Conservation (phyloP, 2,329 filamentous ascomycete genomes). For the Penicillium paneum region DNA sequence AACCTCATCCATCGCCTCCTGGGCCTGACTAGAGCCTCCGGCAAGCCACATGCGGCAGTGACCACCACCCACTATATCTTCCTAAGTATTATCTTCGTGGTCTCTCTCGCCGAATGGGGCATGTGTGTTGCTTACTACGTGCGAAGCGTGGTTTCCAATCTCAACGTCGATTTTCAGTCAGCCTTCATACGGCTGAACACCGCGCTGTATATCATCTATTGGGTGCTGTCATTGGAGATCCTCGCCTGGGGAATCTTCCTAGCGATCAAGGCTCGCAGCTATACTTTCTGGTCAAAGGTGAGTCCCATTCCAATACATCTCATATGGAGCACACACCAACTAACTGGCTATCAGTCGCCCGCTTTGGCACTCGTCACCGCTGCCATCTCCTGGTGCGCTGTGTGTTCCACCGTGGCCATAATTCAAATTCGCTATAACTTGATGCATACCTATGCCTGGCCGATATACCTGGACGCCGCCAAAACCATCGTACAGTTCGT, state of each 20-base stretch:
- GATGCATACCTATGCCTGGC: not conserved
- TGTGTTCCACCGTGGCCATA: conserved; percentile 11
- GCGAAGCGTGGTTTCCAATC: not conserved
- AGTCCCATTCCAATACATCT: not conserved
- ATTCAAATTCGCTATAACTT: conserved; percentile 16
- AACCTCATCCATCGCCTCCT: conserved; percentile 19
- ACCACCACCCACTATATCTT: conserved; percentile 17
- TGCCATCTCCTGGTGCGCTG: conserved; percentile 20
- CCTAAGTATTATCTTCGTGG: conserved; percentile 5
- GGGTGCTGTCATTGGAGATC: conserved; percentile 22
- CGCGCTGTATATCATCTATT: conserved; percentile 17
- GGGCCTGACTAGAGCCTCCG: conserved; percentile 13
- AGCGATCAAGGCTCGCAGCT: conserved; percentile 12
- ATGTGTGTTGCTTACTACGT: conserved; percentile 14
- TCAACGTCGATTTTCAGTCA: not conserved
- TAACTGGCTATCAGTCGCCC: conserved; percentile 7
- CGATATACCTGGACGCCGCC: conserved; percentile 10
- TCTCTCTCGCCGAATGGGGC: conserved; percentile 16
- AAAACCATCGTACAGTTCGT: conserved; percentile 16
- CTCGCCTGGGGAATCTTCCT: conserved; percentile 20
- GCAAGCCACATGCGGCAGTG: conserved; percentile 14
- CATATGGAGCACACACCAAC: not conserved
- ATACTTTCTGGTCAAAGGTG: conserved; percentile 19
- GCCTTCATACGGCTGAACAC: conserved; percentile 5
- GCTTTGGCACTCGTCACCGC: conserved; percentile 12